Evolutionary conservation across 1,284 basidiomycete genomes (phyloP), one percentile per base, ranked within the genome.

Genomic region (Cystobasidium sp.): DNA sequence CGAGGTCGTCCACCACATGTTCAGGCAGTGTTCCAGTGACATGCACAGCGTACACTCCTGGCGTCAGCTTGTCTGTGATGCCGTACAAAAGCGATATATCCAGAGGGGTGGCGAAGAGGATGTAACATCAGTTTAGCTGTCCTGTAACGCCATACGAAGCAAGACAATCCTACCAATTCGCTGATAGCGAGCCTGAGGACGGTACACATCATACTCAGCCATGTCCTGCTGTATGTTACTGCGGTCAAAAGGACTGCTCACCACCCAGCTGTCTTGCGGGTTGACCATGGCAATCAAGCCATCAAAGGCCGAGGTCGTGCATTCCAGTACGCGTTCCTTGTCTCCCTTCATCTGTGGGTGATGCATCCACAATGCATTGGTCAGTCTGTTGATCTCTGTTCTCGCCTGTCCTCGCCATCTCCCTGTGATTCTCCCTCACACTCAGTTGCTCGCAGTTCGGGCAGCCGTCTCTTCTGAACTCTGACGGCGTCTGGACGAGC

Each of bases 361-460:
- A 65, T 6, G 24, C 52, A 66, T 39, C 16, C 46, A n/a, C 31
- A 31, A 5, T 31, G 31, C 5, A 31, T 31, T 31, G 56, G n/a
- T 65, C 18, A 44, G 59, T 16, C 16, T 43, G 49, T 39, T 44
- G 65, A 43, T 6, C n/a, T 43, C n/a, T 56, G 5, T 46, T 12
- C 20, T 4, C 10, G n/a, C 64, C 64, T 53, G 20, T 20, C 16
- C 16, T 63, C 55, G 12, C 31, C 39, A 8, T 20, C 52, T 49
- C 56, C 55, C 18, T 59, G 1, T 53, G 20, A n/a, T 20, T 6
- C 4, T 10, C 20, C 81, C 85, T 58, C 74, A 94, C 96, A 85
- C 95, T 91, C 82, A 98, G 88, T 78, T 96, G 87, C 80, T 99
- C 96, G 83, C 96, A 99, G 81, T 99, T 99, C 49, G 96, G 96